A percentile compares a stretch with the other conserved stretches of the same genome.
Conservation (phyloP, 768 basidiomycete genomes). For the Phaeotremella fagi region DNA sequence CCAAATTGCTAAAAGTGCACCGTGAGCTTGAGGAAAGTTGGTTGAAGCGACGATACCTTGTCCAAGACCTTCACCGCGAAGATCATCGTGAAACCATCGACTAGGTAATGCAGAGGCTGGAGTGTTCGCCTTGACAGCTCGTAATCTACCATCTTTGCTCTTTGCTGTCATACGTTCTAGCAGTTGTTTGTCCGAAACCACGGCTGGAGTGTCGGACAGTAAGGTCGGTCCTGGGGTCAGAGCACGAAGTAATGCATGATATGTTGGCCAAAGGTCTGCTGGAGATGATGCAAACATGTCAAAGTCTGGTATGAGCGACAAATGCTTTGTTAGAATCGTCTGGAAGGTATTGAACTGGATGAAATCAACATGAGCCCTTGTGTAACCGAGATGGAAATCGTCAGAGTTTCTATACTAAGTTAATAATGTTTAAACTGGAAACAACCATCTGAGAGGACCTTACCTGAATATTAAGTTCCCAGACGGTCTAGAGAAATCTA, state of each 20-base stretch:
- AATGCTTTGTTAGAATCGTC: constrained; percentile 27
- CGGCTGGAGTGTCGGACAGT: constrained; percentile 24
- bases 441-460: not conserved
- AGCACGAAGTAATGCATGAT: constrained; percentile 32
- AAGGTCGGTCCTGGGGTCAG: constrained; percentile 28
- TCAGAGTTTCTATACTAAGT: constrained; percentile 25
- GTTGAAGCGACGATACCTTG: constrained; percentile 19
- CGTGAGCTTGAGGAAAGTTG: constrained; percentile 4
- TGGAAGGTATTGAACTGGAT: constrained; percentile 1
- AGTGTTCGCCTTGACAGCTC: constrained; percentile 12
- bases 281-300: constrained; percentile 40
- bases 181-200: constrained; percentile 10
- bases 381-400: constrained; percentile 25
- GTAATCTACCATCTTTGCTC: constrained; percentile 2
- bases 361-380: constrained; percentile 5
- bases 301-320: constrained; percentile 29
- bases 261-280: constrained; percentile 10
- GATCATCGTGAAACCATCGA: constrained; percentile 31
- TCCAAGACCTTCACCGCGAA: constrained; percentile 16
- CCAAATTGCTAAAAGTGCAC: constrained; percentile 27
- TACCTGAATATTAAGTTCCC: constrained; percentile 32
- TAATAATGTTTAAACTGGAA: not conserved
- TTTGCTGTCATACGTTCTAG: constrained; percentile 6
- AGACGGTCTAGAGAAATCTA: constrained; percentile 19
- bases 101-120: constrained; percentile 11